Evolutionary conservation across 2,329 filamentous ascomycete species (phyloP), one percentile per base, ranked within the genome.

Genomic region (Lasiodiplodia hormozganensis): DNA sequence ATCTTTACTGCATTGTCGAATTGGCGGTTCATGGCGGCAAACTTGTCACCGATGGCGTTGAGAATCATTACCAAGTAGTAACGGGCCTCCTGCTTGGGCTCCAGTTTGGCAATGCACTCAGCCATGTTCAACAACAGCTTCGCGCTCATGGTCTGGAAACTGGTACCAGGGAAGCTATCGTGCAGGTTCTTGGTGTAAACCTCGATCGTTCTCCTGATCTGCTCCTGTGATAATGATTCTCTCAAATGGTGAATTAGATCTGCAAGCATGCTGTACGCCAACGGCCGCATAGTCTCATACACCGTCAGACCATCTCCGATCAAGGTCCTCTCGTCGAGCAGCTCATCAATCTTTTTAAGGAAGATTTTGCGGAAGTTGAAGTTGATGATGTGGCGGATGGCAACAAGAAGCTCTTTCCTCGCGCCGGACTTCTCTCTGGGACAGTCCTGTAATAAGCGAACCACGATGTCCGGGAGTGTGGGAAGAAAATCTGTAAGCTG

Each of bases 141-240:
- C 0, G 96, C 96, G 74, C 96, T 98, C 96, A 99, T 99, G 0
- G 96, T 99, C 80, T 99, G 96, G 77, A 99, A 99, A 79, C 95
- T 99, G 0, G 96, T 98, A 10, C 96, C 96, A 0, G 96, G 96
- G 71, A 97, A 97, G 71, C 93, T 93, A 78, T 98, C 96, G 76
- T 97, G 94, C 25, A 99, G 84, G 75, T 98, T 98, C 76, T 91
- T 93, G 1, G 96, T 98, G 80, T 99, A 99, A 4, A 99, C 96
- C 77, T 97, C 93, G 11, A 99, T 94, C 0, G 96, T 98, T 76
- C 94, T 92, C 57, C 94, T 89, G 71, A 99, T 99, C 81, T 98
- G 96, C 72, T 95, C 91, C 11, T 93, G 92, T 25, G 88, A 89
- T 25, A 99, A 84, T n/a, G 90, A 90, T 70, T 98, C 96, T 68